These are phyloP conservation scores for Trichothecium sympodiale DNA, from an alignment of 2,329 filamentous ascomycete genomes.

Conservation along the genomic window DNA sequence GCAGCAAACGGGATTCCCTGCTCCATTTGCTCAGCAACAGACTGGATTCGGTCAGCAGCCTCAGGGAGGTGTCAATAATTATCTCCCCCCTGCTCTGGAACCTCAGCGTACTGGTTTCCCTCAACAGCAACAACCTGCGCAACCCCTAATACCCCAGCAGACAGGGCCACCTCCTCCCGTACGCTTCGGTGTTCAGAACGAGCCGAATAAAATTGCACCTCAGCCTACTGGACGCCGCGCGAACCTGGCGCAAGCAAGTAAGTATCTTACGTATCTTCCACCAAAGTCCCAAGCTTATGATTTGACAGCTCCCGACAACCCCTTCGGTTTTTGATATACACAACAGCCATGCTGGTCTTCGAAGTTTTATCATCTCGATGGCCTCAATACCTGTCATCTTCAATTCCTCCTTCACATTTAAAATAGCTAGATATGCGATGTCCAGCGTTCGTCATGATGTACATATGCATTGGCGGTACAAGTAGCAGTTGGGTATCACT, in stretches of 20 bases:
- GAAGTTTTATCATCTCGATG: too few species aligned
- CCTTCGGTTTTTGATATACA: conserved; percentile 36
- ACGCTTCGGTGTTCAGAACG: conserved; percentile 68
- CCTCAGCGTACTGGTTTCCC: conserved; percentile 47
- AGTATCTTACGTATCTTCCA: conserved; percentile 33
- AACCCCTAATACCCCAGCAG: conserved; percentile 33
- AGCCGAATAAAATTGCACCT: conserved; percentile 65
- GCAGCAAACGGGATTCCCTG: conserved; percentile 54
- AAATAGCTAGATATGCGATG: too few species aligned
- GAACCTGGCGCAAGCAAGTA: conserved; percentile 91
- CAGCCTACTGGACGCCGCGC: conserved; percentile 85
- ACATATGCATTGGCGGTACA: too few species aligned
- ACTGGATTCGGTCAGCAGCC: conserved; percentile 30
- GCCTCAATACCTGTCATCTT: too few species aligned
- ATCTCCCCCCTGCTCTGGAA: conserved; percentile 47
- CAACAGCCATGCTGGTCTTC: too few species aligned
- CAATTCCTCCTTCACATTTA: too few species aligned
- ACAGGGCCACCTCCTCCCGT: conserved; percentile 70
- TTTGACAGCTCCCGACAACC: conserved; percentile 37
- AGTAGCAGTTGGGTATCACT: too few species aligned
- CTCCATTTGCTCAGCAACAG: conserved; percentile 33
- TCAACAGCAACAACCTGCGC: conserved; percentile 31
- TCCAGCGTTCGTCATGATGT: too few species aligned
- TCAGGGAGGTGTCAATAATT: conserved; percentile 41
- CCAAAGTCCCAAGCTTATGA: conserved; percentile 8